Evolutionary conservation across 148 eudicot genomes (phyloP).

Genomic region (Chenopodium suecicum): DNA sequence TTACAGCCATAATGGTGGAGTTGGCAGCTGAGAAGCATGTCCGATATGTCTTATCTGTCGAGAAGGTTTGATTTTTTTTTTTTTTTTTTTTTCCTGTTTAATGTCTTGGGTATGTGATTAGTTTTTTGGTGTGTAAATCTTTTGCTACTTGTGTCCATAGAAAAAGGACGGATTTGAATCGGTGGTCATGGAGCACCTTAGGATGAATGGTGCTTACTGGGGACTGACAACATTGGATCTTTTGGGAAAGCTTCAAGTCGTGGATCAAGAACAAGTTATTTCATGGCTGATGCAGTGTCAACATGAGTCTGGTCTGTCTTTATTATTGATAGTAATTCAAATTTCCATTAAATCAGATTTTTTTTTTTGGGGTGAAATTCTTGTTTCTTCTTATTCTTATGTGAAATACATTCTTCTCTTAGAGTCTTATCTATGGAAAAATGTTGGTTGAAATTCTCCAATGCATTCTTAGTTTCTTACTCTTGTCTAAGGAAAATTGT

Average conservation of each 20-base stretch:
- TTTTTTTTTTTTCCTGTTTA: background rate
- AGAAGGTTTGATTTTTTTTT: conserved; percentile 46
- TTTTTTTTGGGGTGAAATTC: too few relatives aligned
- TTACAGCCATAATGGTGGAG: conserved; percentile 21
- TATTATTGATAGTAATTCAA: too few relatives aligned
- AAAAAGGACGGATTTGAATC: conserved; percentile 75
- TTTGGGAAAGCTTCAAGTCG: conserved; percentile 67
- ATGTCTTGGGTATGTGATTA: background rate
- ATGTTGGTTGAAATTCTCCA: too few relatives aligned
- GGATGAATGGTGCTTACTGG: conserved; percentile 95
- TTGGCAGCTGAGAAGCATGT: conserved; percentile 59
- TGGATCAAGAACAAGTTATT: conserved; percentile 69
- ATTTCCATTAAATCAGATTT: too few relatives aligned
- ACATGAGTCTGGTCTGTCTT: conserved; percentile 75
- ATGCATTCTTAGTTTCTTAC: too few relatives aligned
- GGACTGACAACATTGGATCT: conserved; percentile 87
- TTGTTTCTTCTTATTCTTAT: too few relatives aligned
- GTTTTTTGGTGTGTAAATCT: background rate
- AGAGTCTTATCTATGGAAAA: too few relatives aligned
- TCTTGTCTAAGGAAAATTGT: too few relatives aligned
- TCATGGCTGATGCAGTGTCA: conserved; percentile 96
- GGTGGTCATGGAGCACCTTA: conserved; percentile 79
- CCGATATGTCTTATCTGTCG: conserved; percentile 62
- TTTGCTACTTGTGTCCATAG: conserved; percentile 32
- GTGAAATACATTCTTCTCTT: too few relatives aligned